Evolutionary conservation across 2,329 filamentous ascomycete species (phyloP).

Genomic region (Samsoniella hepiali): DNA sequence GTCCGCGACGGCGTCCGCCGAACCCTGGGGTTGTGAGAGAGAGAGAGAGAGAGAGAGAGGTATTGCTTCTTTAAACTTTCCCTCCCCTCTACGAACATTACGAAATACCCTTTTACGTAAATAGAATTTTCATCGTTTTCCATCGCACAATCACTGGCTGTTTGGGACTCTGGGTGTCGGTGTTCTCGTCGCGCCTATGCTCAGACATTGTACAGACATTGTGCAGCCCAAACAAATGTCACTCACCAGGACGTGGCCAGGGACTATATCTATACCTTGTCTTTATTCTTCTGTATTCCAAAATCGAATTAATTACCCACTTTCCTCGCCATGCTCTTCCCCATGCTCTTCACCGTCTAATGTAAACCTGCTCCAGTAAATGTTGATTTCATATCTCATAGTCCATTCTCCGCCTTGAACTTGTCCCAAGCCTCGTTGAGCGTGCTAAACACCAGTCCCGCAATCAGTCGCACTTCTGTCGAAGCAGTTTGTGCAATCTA

Average conservation of each 20-base stretch:
- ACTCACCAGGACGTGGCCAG: neutral
- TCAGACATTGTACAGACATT: too few species aligned
- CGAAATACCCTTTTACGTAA: constrained; percentile 1
- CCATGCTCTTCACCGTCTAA: constrained; percentile 2
- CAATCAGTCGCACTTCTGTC: constrained; percentile 64
- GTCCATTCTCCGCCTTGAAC: constrained; percentile 65
- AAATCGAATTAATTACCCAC: neutral
- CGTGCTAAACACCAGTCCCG: constrained; percentile 62
- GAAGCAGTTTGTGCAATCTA: constrained; percentile 62
- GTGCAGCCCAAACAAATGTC: neutral
- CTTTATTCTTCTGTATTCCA: constrained; percentile 6
- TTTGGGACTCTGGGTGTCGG: too few species aligned
- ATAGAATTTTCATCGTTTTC: neutral
- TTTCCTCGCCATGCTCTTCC: neutral
- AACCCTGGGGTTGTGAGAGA: constrained; percentile 65
- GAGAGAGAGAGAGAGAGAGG: too few species aligned
- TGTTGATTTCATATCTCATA: constrained; percentile 38
- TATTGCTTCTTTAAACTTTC: too few species aligned
- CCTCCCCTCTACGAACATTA: neutral
- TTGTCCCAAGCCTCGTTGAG: constrained; percentile 72
- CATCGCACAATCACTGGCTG: too few species aligned
- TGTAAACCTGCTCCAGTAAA: constrained; percentile 10
- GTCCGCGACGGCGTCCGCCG: constrained; percentile 79
- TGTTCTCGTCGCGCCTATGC: too few species aligned
- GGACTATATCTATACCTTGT: neutral